phyloP scores from a whole-genome alignment of 2,329 filamentous ascomycete genomes.

The Periconia macrospinosa region DNA sequence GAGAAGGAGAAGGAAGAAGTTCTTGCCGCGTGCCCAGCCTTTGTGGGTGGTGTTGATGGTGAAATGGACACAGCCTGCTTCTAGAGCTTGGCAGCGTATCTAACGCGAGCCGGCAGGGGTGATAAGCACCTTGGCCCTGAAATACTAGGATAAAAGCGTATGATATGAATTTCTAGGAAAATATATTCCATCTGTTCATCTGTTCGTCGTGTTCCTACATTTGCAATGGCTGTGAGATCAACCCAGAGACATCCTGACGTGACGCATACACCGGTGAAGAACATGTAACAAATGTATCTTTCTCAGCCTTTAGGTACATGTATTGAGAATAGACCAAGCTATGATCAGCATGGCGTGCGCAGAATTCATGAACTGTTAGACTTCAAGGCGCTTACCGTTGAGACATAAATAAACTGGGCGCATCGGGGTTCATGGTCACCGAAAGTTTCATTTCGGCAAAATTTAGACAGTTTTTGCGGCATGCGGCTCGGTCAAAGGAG shows the following conservation, averaged over 20 bases:
- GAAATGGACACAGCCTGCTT: slow-evolving; percentile 1
- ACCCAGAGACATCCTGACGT: not conserved
- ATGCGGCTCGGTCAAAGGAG: too few relatives aligned
- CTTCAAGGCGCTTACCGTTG: not conserved
- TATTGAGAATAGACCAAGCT: not conserved
- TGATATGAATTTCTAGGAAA: not conserved
- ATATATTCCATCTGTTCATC: not conserved
- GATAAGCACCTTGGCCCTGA: not conserved
- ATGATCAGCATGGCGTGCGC: too few relatives aligned
- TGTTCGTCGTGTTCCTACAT: not conserved
- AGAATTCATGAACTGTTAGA: not conserved
- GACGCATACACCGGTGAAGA: not conserved
- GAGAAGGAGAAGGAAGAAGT: not conserved
- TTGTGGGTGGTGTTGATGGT: not conserved
- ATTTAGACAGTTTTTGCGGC: not conserved
- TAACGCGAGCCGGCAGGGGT: not conserved
- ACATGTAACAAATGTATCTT: not conserved
- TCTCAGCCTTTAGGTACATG: not conserved
- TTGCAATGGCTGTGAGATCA: not conserved
- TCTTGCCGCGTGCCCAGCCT: not conserved
- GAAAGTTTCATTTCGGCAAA: not conserved
- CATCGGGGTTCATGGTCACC: not conserved
- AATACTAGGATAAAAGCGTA: not conserved
- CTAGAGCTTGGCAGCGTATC: not conserved
- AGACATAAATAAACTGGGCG: not conserved